These are phyloP conservation scores for Acanthamoeba triangularis DNA, from an alignment of 208 protist species.

Conservation along the genomic window DNA sequence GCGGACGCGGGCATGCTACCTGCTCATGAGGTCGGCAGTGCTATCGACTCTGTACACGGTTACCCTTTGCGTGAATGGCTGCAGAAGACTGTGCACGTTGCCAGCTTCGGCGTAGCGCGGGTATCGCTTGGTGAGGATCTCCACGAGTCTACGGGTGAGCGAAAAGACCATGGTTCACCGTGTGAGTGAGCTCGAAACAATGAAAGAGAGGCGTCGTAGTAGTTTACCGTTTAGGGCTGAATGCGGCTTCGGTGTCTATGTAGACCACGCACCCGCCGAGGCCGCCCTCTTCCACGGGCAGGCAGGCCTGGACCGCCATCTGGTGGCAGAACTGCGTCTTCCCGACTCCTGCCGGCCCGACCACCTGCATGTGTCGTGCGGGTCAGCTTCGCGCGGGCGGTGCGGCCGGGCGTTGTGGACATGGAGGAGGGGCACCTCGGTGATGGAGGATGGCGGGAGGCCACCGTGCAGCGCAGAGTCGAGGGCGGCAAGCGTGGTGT, in stretches of 20 bases:
- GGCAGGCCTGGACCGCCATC: conserved; percentile 60
- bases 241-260: conserved; percentile 67
- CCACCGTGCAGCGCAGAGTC: conserved; percentile 63
- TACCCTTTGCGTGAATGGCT: conserved; percentile 57
- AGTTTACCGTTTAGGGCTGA: conserved; percentile 69
- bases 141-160: conserved; percentile 1
- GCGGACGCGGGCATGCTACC: conserved; percentile 5
- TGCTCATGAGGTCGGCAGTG: not conserved
- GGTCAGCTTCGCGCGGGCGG: not conserved
- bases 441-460: conserved; percentile 38
- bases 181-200: not conserved
- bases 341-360: conserved; percentile 67
- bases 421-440: conserved; percentile 10
- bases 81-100: conserved; percentile 44
- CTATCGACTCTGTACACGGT: conserved; percentile 34
- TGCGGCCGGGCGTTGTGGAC: not conserved
- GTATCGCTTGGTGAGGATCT: conserved; percentile 64
- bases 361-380: conserved; percentile 37
- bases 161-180: not conserved
- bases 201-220: not conserved
- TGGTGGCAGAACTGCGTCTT: conserved; percentile 78
- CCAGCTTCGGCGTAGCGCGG: conserved; percentile 41
- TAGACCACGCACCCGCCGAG: conserved; percentile 50
- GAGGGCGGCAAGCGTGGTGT: not conserved
- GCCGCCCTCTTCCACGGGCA: conserved; percentile 59